Base-by-base conservation (phyloP, 2,329 filamentous ascomycete species). In the Elsinoe australis region DNA sequence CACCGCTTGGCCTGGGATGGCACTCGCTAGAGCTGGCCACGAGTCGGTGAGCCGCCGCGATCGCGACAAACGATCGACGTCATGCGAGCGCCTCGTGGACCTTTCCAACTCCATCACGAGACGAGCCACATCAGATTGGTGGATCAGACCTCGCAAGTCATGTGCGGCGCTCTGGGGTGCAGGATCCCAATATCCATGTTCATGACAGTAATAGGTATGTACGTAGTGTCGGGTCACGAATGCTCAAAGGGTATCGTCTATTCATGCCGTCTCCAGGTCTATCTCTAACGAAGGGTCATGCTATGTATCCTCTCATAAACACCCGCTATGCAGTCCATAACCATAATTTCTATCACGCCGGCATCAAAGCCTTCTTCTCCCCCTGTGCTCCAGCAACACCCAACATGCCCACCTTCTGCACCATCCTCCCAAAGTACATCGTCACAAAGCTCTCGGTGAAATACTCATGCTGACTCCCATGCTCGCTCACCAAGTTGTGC, bases 401-500 rank as follows among this genome's bases (percentile, higher is more conserved):
- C 39, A 32, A 31, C 39, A 44, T 44, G 17, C 42, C 63, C 22
- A 75, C 68, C 64, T 75, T 79, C 26, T 65, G 59, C 58, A 84
- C 74, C 72, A 89, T 81, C 61, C 78, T 80, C 15, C 74, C 68
- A 62, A 89, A 88, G 65, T 88, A 90, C 59, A 85, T 77, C 52
- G 84, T 78, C 47, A 87, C 80, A 58, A 90, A 85, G 12, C 82
- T 82, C 67, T 90, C 85, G 69, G 83, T 90, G 61, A 92, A 94
- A 61, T 82, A 94, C 58, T 82, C 85, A 65, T 94, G 87, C 47
- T 84, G 77, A 12, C 84, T 73, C 59, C 83, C 83, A 64, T 96
- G 90, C 53, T 80, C 75, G 29, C 70, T 68, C 6, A 95, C 87
- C 48, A 98, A 69, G 63, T 98, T 98, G 67, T 98, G 92, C 50